phyloP scores from a whole-genome alignment of 345 rosid species.

The Crucihimalaya himalaica region DNA sequence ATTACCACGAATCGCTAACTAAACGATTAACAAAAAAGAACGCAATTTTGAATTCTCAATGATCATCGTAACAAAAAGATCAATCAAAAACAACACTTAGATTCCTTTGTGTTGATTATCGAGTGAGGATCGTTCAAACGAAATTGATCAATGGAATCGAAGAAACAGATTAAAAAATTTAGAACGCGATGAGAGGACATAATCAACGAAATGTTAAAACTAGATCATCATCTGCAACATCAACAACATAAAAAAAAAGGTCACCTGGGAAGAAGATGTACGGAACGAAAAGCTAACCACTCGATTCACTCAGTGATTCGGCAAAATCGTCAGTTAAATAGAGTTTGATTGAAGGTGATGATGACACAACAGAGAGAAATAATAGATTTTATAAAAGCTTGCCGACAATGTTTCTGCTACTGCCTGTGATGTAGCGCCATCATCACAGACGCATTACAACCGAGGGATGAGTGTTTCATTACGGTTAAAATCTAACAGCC shows the following conservation, averaged over 20 bases:
- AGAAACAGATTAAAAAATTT: background rate
- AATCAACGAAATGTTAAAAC: background rate
- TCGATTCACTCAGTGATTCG: too few relatives aligned
- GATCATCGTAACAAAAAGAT: conserved; percentile 1
- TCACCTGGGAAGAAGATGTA: conserved; percentile 26
- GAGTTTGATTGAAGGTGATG: background rate
- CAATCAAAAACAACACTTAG: background rate
- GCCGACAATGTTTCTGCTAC: conserved; percentile 19
- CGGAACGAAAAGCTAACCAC: background rate
- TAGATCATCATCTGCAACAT: background rate
- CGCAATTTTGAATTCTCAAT: background rate
- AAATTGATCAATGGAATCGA: background rate
- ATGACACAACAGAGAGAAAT: too few relatives aligned
- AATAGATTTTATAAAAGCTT: background rate
- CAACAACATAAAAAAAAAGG: background rate
- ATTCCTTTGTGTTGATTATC: background rate
- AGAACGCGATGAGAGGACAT: background rate
- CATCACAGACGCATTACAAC: conserved; percentile 29
- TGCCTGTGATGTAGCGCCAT: conserved; percentile 18
- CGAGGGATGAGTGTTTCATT: background rate
- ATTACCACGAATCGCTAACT: background rate
- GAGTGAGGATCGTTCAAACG: background rate
- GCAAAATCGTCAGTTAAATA: background rate
- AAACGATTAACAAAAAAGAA: background rate
- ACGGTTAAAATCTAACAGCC: background rate